These are phyloP conservation scores for Beauveria sp. DNA, from an alignment of 2,329 filamentous ascomycete genomes.

Conservation along the genomic window DNA sequence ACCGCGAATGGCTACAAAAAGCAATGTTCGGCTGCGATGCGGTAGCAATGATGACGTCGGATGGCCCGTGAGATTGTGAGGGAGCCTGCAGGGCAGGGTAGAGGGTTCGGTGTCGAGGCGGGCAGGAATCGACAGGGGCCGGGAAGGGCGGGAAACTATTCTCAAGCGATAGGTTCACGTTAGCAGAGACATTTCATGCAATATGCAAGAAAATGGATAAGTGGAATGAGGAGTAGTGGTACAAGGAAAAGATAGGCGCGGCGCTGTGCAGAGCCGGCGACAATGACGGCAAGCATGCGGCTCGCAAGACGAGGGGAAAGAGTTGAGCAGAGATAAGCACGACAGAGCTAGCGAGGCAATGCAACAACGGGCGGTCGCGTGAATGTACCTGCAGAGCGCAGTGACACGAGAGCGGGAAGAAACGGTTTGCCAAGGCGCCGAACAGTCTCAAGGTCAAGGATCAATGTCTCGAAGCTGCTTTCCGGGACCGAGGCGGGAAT, in stretches of 20 bases:
- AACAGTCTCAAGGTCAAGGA: slow-evolving; percentile 7
- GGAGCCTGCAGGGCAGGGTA: slow-evolving; percentile 5
- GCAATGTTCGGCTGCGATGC: slow-evolving; percentile 1
- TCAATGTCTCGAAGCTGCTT: slow-evolving; percentile 8
- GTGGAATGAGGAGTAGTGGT: not conserved
- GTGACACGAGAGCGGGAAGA: slow-evolving; percentile 1
- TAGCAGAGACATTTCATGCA: slow-evolving; percentile 7
- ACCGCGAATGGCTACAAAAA: not conserved
- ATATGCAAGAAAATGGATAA: slow-evolving; percentile 1
- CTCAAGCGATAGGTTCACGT: slow-evolving; percentile 2
- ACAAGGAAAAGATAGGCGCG: not conserved
- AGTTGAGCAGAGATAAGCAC: not conserved
- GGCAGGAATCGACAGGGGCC: slow-evolving; percentile 8
- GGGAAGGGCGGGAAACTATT: slow-evolving; percentile 7
- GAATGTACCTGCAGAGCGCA: slow-evolving; percentile 8
- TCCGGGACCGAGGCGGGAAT: not conserved
- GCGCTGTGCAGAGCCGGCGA: not conserved
- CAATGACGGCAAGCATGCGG: not conserved
- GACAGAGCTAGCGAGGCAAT: slow-evolving; percentile 10
- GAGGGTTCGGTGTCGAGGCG: slow-evolving; percentile 6
- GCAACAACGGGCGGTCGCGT: slow-evolving; percentile 1
- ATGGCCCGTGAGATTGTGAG: slow-evolving; percentile 2
- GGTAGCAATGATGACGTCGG: slow-evolving; percentile 11
- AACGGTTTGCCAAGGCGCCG: slow-evolving; percentile 11
- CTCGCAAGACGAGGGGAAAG: not conserved